Conservation (phyloP, 352 stramenopile species). For the Phytophthora rubi region DNA sequence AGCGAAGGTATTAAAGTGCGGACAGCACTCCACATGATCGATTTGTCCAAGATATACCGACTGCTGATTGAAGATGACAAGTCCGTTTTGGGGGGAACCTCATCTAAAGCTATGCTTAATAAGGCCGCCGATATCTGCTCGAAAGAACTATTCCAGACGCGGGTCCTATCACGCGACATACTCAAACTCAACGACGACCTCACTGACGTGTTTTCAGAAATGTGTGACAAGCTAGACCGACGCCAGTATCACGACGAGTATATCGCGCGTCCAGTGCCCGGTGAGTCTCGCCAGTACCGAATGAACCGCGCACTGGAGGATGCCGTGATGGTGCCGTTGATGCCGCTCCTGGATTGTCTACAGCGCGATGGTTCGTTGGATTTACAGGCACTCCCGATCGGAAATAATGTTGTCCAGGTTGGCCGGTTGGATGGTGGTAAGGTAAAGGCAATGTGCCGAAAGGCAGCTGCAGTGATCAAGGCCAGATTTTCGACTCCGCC, state of each 20-base stretch:
- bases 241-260: constrained; percentile 26
- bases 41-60: constrained; percentile 35
- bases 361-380: constrained; percentile 26
- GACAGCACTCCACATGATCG: constrained; percentile 26
- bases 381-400: not conserved
- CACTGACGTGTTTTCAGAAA: constrained; percentile 32
- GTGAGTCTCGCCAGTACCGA: constrained; percentile 18
- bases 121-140: constrained; percentile 30
- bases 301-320: constrained; percentile 28
- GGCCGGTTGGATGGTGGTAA: not conserved
- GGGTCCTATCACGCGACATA: constrained; percentile 41
- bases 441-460: constrained; percentile 6
- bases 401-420: not conserved
- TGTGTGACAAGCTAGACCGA: constrained; percentile 35
- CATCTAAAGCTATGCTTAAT: constrained; percentile 26
- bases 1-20: constrained; percentile 26
- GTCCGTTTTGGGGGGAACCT: constrained; percentile 27
- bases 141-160: constrained; percentile 34
- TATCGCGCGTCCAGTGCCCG: constrained; percentile 1
- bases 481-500: constrained; percentile 21
- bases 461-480: constrained; percentile 11
- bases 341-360: constrained; percentile 36
- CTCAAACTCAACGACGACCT: constrained; percentile 44
- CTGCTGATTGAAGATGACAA: constrained; percentile 37
- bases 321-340: constrained; percentile 24